These are phyloP conservation scores for Creolimax fragrantissima DNA, from an alignment of 78 protist species.

Conservation along the genomic window DNA sequence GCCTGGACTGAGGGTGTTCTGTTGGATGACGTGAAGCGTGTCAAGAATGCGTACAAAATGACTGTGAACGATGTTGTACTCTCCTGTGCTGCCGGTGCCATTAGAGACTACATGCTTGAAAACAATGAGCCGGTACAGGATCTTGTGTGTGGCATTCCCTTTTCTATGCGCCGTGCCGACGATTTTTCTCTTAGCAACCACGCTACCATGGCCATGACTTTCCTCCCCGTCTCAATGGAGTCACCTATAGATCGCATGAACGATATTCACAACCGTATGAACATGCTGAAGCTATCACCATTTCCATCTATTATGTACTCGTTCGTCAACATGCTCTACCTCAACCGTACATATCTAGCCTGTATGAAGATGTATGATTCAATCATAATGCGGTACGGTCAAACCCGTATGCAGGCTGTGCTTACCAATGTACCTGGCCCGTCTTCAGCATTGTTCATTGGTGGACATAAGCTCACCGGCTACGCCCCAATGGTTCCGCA, in stretches of 20 bases:
- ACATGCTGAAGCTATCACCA: slow-evolving; percentile 1
- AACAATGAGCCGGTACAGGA: slow-evolving; percentile 10
- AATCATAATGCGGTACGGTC: neutral
- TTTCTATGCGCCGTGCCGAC: slow-evolving; percentile 5
- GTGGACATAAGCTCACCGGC: neutral
- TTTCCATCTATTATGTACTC: neutral
- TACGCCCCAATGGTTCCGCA: slow-evolving; percentile 14
- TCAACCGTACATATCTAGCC: neutral
- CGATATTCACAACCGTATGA: neutral
- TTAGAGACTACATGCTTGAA: neutral
- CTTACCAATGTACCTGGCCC: slow-evolving; percentile 35
- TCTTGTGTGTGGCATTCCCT: neutral
- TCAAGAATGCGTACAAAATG: neutral
- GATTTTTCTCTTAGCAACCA: neutral
- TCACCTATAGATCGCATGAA: neutral
- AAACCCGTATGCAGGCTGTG: neutral
- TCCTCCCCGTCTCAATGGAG: neutral
- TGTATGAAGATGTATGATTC: neutral
- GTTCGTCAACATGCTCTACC: neutral
- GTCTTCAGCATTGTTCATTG: neutral
- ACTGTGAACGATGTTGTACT: slow-evolving; percentile 19
- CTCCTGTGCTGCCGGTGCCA: neutral
- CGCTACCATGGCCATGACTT: neutral
- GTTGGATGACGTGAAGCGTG: neutral
- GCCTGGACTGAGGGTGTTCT: slow-evolving; percentile 13